A percentile compares a stretch with the other conserved stretches of the same genome.
Evolutionary conservation across 225 moss, liverwort and hornwort genomes (phyloP).

Genomic region (Physcomitrellopsis africana): DNA sequence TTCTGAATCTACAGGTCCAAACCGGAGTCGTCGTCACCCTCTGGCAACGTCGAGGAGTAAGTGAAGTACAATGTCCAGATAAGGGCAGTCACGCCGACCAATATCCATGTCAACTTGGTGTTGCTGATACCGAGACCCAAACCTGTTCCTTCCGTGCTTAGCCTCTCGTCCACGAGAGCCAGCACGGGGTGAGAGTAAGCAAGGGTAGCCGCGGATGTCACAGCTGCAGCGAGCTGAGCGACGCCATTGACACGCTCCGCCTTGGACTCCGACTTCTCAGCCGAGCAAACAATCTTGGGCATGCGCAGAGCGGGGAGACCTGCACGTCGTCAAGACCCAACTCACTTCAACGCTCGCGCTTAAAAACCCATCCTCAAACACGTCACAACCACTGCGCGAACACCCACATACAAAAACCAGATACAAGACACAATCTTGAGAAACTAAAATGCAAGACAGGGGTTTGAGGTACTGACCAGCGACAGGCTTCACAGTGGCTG

Average conservation of each 20-base stretch:
- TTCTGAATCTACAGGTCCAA: slow-evolving; percentile 63
- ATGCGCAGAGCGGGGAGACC: slow-evolving; percentile 69
- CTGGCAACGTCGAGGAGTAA: slow-evolving; percentile 61
- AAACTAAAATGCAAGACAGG: no score
- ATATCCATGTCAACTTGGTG: slow-evolving; percentile 69
- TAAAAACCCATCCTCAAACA: no score
- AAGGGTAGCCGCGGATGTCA: slow-evolving; percentile 76
- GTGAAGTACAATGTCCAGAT: slow-evolving; percentile 75
- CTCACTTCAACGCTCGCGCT: no score
- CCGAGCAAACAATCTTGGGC: slow-evolving; percentile 69
- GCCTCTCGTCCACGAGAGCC: slow-evolving; percentile 83
- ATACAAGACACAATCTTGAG: not conserved
- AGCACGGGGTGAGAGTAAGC: slow-evolving; percentile 80
- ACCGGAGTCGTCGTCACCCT: slow-evolving; percentile 78
- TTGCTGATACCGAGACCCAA: slow-evolving; percentile 76
- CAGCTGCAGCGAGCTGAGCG: slow-evolving; percentile 66
- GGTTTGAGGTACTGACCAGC: no score
- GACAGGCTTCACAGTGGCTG: slow-evolving; percentile 42
- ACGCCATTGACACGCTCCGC: slow-evolving; percentile 37
- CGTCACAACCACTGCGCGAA: no score
- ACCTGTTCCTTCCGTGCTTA: slow-evolving; percentile 78
- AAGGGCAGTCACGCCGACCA: slow-evolving; percentile 61
- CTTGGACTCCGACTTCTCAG: slow-evolving; percentile 50
- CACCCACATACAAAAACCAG: slow-evolving; percentile 27
- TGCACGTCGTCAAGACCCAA: not conserved